A percentile compares a stretch with the other conserved stretches of the same genome.
These are phyloP conservation scores for Magnusiomyces clavatus DNA, from an alignment of 1,139 yeast species.

Conservation along the genomic window DNA sequence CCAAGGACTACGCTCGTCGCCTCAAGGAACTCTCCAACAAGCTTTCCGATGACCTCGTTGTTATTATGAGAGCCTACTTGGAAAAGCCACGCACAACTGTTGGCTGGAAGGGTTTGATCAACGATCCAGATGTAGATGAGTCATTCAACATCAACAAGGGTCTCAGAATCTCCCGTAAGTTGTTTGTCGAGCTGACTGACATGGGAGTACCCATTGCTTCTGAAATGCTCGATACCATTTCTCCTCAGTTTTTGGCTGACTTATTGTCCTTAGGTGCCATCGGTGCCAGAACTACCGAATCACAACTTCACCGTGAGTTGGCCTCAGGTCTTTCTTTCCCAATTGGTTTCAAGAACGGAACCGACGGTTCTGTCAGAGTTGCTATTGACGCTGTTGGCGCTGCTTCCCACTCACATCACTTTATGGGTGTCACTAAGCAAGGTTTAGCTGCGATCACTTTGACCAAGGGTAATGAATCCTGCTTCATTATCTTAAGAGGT, in stretches of 20 bases:
- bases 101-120: constrained; percentile 97
- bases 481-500: constrained; percentile 90
- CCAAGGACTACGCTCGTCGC: constrained; percentile 76
- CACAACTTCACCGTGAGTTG: constrained; percentile 91
- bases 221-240: constrained; percentile 95
- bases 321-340: constrained; percentile 96
- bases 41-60: constrained; percentile 63
- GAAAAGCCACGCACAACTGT: constrained; percentile 98
- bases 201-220: constrained; percentile 79
- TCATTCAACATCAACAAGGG: constrained; percentile 95
- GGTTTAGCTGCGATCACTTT: constrained; percentile 95
- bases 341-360: constrained; percentile 94
- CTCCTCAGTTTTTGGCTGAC: constrained; percentile 89
- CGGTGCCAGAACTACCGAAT: constrained; percentile 97
- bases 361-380: constrained; percentile 87
- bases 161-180: constrained; percentile 74
- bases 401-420: constrained; percentile 89
- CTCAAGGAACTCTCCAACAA: constrained; percentile 61
- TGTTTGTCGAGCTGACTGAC: constrained; percentile 77
- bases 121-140: constrained; percentile 94
- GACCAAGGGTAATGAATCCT: constrained; percentile 86
- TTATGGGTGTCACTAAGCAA: constrained; percentile 85
- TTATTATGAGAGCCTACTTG: constrained; percentile 85
- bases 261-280: constrained; percentile 91
- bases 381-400: constrained; percentile 93